Percentiles rank a stretch among this genome's conserved stretches.
Evolutionary conservation across 2,329 filamentous ascomycete species (phyloP).

Genomic region (Colletotrichum simmondsii): DNA sequence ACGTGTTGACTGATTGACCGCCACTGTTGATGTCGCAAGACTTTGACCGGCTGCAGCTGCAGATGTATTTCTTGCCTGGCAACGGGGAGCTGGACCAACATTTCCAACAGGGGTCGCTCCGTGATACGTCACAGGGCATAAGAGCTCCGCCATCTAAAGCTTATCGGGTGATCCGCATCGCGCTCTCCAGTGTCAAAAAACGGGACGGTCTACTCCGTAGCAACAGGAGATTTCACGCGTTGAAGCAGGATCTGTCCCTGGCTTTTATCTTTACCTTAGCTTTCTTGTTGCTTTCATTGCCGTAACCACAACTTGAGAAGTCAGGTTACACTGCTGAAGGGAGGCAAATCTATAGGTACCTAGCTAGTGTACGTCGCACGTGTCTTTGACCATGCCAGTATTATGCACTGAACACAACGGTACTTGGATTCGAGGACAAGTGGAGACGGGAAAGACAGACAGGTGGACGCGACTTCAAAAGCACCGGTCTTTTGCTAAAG

Average conservation of each 20-base stretch:
- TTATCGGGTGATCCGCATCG: constrained; percentile 11
- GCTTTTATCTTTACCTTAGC: no score
- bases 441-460: background rate
- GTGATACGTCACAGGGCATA: constrained; percentile 21
- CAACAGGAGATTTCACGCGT: background rate
- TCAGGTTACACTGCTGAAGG: background rate
- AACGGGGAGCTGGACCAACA: constrained; percentile 6
- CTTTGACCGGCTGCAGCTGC: background rate
- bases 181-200: background rate
- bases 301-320: background rate
- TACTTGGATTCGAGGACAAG: background rate
- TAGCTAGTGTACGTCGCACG: no score
- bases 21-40: background rate
- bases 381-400: background rate
- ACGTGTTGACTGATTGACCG: constrained; percentile 22
- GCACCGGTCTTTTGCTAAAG: background rate
- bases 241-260: background rate
- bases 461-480: background rate
- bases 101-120: constrained; percentile 11
- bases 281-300: background rate
- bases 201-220: background rate
- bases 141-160: constrained; percentile 1
- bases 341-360: background rate
- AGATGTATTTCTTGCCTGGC: background rate
- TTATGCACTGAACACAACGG: background rate